Evolutionary conservation across 345 rosid species (phyloP).

Genomic region (Dovyalis caffra): DNA sequence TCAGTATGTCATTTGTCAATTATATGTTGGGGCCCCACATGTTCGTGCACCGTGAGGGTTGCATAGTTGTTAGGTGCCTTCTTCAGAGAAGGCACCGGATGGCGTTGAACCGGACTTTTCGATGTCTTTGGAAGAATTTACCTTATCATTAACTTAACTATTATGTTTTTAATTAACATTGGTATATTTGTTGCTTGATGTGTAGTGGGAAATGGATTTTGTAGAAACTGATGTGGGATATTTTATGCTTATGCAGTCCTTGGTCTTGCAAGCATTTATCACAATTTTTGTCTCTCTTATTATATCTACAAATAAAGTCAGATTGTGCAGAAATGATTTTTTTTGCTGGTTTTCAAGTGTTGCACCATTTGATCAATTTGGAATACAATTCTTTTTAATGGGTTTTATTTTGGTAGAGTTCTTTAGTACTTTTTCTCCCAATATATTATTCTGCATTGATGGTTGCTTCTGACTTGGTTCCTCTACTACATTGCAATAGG

Average conservation of each 20-base stretch:
- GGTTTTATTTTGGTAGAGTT: background rate
- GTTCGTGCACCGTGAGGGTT: background rate
- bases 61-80: background rate
- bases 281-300: background rate
- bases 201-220: background rate
- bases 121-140: no score
- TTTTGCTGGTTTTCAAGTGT: background rate
- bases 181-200: background rate
- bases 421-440: background rate
- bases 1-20: background rate
- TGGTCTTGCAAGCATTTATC: background rate
- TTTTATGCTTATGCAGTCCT: background rate
- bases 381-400: no score
- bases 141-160: no score
- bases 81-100: background rate
- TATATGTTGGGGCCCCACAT: background rate
- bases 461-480: background rate
- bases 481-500: background rate
- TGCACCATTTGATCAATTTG: background rate
- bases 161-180: no score
- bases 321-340: background rate
- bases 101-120: background rate
- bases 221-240: background rate
- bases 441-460: background rate
- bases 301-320: background rate